These are phyloP conservation scores for Lyophyllum atratum DNA, from an alignment of 768 basidiomycete genomes.

Conservation along the genomic window DNA sequence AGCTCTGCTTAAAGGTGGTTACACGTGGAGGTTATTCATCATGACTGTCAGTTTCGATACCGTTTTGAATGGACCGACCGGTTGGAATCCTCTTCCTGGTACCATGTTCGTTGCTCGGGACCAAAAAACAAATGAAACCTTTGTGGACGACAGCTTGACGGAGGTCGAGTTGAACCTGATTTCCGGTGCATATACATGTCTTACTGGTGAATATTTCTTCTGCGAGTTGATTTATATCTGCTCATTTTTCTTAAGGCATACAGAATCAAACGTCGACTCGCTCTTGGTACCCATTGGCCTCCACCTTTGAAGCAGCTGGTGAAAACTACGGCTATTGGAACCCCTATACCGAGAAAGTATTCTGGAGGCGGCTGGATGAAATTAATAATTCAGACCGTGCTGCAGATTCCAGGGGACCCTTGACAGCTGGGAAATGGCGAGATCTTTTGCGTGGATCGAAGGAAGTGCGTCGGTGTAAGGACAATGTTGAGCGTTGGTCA, in stretches of 20 bases:
- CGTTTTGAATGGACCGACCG: conserved; percentile 9
- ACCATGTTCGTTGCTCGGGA: background rate
- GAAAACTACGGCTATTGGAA: conserved; percentile 3
- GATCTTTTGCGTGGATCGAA: background rate
- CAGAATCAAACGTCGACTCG: background rate
- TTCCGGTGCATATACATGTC: conserved; percentile 14
- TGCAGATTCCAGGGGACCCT: background rate
- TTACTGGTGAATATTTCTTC: conserved; percentile 6
- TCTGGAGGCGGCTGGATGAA: no score
- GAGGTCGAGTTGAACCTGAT: conserved; percentile 15
- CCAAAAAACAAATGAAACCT: background rate
- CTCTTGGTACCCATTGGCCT: conserved; percentile 19
- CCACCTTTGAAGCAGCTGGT: background rate
- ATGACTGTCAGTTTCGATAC: conserved; percentile 3
- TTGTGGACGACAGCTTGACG: conserved; percentile 16
- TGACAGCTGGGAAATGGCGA: background rate
- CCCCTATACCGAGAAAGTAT: background rate
- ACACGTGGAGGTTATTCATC: conserved; percentile 9
- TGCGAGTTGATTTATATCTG: background rate
- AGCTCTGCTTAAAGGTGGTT: conserved; percentile 14
- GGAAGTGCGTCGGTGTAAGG: background rate
- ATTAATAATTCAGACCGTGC: background rate
- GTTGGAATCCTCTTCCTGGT: background rate
- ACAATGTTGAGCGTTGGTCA: background rate
- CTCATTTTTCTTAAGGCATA: no score